Conservation (phyloP, 2,329 filamentous ascomycete genomes). For the Thielaviopsis punctulata region DNA sequence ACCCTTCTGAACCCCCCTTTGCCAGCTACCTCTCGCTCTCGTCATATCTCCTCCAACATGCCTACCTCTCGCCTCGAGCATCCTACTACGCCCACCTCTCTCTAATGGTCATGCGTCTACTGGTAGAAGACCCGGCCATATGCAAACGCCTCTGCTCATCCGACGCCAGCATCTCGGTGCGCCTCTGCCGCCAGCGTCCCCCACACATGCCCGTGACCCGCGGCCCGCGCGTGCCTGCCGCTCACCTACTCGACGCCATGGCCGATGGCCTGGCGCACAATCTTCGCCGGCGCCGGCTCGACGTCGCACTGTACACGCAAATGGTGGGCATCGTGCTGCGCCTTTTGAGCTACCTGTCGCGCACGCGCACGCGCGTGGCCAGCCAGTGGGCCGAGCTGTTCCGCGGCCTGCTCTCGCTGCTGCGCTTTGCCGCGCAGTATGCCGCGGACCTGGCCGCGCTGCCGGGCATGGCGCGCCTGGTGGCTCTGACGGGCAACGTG, state of each 20-base stretch:
- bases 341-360: slow-evolving; percentile 67
- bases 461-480: slow-evolving; percentile 52
- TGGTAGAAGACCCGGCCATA: slow-evolving; percentile 69
- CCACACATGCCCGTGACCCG: slow-evolving; percentile 65
- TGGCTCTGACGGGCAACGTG: slow-evolving; percentile 64
- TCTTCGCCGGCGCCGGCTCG: slow-evolving; percentile 56
- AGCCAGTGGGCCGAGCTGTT: slow-evolving; percentile 97
- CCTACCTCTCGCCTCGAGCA: slow-evolving; percentile 63
- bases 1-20: slow-evolving; percentile 46
- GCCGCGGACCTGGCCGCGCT: slow-evolving; percentile 55
- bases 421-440: slow-evolving; percentile 83
- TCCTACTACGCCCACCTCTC: slow-evolving; percentile 73
- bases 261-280: slow-evolving; percentile 92
- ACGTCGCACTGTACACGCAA: slow-evolving; percentile 69
- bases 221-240: slow-evolving; percentile 55
- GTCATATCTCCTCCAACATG: slow-evolving; percentile 87
- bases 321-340: slow-evolving; percentile 69
- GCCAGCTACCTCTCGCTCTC: slow-evolving; percentile 71
- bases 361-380: slow-evolving; percentile 59
- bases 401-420: slow-evolving; percentile 69
- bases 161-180: slow-evolving; percentile 54
- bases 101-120: slow-evolving; percentile 66
- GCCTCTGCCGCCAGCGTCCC: slow-evolving; percentile 75
- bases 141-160: slow-evolving; percentile 74
- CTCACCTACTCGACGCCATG: slow-evolving; percentile 68